phyloP scores from a whole-genome alignment of 179 eudicot species.

The Amaranthus tricolor region DNA sequence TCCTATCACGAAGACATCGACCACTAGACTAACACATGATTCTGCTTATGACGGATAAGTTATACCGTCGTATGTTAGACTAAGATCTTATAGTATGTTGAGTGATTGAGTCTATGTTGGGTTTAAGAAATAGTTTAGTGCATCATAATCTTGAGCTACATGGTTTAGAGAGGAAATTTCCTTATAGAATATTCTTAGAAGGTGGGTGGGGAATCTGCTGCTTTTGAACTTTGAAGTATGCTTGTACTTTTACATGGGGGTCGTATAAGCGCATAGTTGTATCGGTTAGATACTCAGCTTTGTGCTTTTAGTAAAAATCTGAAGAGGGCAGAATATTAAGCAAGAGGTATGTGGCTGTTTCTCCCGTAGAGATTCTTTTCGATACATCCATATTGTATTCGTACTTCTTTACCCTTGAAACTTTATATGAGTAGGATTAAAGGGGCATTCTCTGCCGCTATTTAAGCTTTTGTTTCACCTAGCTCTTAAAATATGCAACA shows the following conservation, averaged over 20 bases:
- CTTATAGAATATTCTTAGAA: conserved; percentile 7
- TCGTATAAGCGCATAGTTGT: conserved; percentile 10
- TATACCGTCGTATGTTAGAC: background rate
- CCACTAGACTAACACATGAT: background rate
- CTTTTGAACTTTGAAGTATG: conserved; percentile 21
- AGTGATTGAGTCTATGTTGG: conserved; percentile 6
- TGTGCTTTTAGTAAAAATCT: conserved; percentile 9
- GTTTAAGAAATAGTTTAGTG: conserved; percentile 2
- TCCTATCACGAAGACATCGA: too few relatives aligned
- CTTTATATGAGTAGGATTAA: conserved; percentile 13
- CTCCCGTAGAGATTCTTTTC: conserved; percentile 4
- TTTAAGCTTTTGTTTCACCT: background rate
- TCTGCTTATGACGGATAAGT: background rate
- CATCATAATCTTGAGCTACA: background rate
- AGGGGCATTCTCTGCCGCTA: conserved; percentile 20
- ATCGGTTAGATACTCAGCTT: conserved; percentile 19
- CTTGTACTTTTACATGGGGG: conserved; percentile 10
- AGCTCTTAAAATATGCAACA: conserved; percentile 12
- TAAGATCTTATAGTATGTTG: background rate
- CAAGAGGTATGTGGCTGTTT: conserved; percentile 11
- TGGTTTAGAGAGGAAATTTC: conserved; percentile 9
- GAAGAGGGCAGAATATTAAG: conserved; percentile 7
- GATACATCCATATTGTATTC: background rate
- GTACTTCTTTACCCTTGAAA: conserved; percentile 5
- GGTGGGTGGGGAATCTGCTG: conserved; percentile 19